Percentiles rank a stretch among this genome's conserved stretches.
Evolutionary conservation across 768 basidiomycete species (phyloP).

Genomic region (Russula virescens): DNA sequence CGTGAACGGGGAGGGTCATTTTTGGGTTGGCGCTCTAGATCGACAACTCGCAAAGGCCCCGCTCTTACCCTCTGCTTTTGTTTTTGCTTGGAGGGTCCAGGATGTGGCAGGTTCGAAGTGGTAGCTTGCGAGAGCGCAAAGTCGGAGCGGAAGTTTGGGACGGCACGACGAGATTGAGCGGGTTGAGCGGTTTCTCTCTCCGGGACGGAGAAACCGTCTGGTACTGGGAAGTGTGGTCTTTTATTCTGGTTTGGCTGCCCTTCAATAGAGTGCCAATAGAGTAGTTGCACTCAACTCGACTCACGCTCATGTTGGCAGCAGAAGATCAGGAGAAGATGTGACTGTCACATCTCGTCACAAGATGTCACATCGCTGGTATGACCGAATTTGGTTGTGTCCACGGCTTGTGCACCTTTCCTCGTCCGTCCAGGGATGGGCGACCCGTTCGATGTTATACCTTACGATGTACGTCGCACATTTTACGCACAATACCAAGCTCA

Average conservation of each 20-base stretch:
- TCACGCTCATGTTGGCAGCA: background rate
- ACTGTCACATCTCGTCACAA: background rate
- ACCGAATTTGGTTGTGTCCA: too few relatives aligned
- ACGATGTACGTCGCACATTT: slow-evolving; percentile 47
- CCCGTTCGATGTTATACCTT: slow-evolving; percentile 85
- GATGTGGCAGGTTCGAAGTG: background rate
- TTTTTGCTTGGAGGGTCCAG: background rate
- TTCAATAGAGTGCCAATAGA: background rate
- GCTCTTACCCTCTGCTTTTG: background rate
- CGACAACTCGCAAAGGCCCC: background rate
- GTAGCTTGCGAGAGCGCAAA: background rate
- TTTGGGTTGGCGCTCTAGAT: background rate
- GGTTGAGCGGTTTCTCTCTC: background rate
- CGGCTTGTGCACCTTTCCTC: background rate
- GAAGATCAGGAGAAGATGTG: background rate
- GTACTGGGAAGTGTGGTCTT: background rate
- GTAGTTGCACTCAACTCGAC: background rate
- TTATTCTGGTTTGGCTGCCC: background rate
- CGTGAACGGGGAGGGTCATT: background rate
- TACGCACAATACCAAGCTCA: background rate
- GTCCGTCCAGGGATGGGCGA: slow-evolving; percentile 40
- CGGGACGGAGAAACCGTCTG: background rate
- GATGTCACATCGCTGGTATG: background rate
- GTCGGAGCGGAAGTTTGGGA: slow-evolving; percentile 10
- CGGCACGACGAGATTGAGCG: background rate